These are phyloP conservation scores for Sambucus nigra DNA, from an alignment of 129 eudicot species.

Conservation along the genomic window DNA sequence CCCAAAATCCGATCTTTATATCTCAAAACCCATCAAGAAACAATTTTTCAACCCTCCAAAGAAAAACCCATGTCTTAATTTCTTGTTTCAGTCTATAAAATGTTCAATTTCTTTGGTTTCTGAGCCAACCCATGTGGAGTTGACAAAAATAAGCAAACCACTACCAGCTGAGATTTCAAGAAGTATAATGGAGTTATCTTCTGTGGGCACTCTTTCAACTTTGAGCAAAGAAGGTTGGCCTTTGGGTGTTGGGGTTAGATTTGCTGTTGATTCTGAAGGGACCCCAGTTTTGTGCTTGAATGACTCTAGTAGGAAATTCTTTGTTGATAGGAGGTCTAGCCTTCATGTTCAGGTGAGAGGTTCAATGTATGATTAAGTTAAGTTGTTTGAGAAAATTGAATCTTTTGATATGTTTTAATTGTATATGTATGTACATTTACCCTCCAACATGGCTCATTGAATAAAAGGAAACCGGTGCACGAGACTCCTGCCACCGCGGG, in stretches of 20 bases:
- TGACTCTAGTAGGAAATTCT: slow-evolving; percentile 18
- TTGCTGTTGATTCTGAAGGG: slow-evolving; percentile 66
- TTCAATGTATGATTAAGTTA: neutral
- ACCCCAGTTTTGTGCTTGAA: slow-evolving; percentile 54
- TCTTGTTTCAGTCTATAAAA: slow-evolving; percentile 21
- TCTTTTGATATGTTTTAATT: too few species aligned
- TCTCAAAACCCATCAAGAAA: slow-evolving; percentile 11
- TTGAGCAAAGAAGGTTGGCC: slow-evolving; percentile 44
- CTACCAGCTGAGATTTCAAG: slow-evolving; percentile 74
- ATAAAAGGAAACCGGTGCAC: too few species aligned
- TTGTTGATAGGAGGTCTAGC: slow-evolving; percentile 30
- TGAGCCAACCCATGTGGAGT: slow-evolving; percentile 17
- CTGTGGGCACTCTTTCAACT: slow-evolving; percentile 63
- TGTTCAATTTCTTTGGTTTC: slow-evolving; percentile 46
- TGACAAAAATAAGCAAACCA: slow-evolving; percentile 29
- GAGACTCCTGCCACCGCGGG: too few species aligned
- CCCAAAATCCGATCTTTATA: slow-evolving; percentile 12
- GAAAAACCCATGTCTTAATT: slow-evolving; percentile 12
- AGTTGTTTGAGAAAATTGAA: too few species aligned
- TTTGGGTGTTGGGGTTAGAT: slow-evolving; percentile 66
- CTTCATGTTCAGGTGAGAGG: slow-evolving; percentile 72
- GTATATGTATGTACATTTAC: too few species aligned
- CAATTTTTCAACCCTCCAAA: slow-evolving; percentile 9
- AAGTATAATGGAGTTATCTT: slow-evolving; percentile 67
- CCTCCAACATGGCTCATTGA: too few species aligned